Evolutionary conservation across 495 filamentous ascomycete genomes (phyloP), one percentile per base, ranked within the genome.

Genomic region (Cercophora newfieldiana): DNA sequence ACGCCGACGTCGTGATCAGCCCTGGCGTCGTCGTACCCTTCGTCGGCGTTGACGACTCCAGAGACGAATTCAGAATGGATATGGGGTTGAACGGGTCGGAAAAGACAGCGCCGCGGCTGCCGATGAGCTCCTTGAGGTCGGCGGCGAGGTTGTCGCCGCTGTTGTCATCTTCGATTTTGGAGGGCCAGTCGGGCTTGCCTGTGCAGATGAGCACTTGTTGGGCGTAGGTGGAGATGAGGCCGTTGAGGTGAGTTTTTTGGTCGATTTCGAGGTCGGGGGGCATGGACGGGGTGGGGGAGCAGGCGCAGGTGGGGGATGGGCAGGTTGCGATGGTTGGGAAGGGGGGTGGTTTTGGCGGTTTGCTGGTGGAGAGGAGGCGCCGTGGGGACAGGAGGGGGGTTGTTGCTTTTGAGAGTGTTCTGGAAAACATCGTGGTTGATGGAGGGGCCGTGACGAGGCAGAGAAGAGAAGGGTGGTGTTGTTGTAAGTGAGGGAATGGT

Each of bases 191-290:
- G 22, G 80, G 71, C 63, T 87, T 84, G 7, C 91, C 92, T 0
- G 94, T 97, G 64, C 87, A 91, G 18, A 97, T 81, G 2, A 99
- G 74, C 3, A 97, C 82, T 61, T 98, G 94, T 67, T 93, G 87
- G 19, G 87, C 82, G 74, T 97, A 95, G n/a, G 80, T 76, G 4
- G 90, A 83, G 79, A 97, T 91, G 3, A 91, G 90, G 19, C 88
- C 88, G 70, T 87, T 88, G 51, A 98, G 75, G 3, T 84, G 78
- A 59, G 85, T 87, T 31, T 84, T 75, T 67, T 84, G 83, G 74
- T 97, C 93, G 65, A 97, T 95, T 16, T 87, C 84, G n/a, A 94
- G 77, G 1, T 83, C 87, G 3, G 81, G 77, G 3, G 93, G 92
- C 74, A 89, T 83, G 10, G 74, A 65, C 7, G 89, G 89, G 1